A percentile compares a stretch with the other conserved stretches of the same genome.
Evolutionary conservation across 2,329 filamentous ascomycete species (phyloP).

Genomic region (Fusarium torreyae): DNA sequence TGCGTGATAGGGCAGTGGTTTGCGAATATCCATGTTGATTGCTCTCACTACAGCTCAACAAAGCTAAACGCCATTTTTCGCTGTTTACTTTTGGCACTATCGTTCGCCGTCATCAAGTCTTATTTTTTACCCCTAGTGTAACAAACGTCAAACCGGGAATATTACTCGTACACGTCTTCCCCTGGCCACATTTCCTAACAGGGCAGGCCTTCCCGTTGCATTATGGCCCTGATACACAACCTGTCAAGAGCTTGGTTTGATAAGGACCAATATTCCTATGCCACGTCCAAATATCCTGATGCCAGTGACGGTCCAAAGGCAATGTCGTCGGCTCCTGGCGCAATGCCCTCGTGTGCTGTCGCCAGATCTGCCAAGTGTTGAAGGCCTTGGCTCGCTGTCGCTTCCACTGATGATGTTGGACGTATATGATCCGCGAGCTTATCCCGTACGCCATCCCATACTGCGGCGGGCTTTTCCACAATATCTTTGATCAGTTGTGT

Average conservation of each 20-base stretch:
- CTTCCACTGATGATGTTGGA: constrained; percentile 57
- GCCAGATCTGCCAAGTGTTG: constrained; percentile 74
- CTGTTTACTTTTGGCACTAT: constrained; percentile 2
- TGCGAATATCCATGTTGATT: constrained; percentile 3
- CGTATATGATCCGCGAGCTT: constrained; percentile 56
- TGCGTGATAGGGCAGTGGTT: constrained; percentile 9
- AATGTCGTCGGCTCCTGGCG: constrained; percentile 51
- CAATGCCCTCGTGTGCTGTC: constrained; percentile 59
- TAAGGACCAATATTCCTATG: constrained; percentile 27
- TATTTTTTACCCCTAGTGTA: constrained; percentile 17
- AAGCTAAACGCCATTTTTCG: constrained; percentile 33
- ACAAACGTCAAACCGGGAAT: constrained; percentile 23
- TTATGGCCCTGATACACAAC: not conserved
- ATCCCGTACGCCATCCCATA: constrained; percentile 72
- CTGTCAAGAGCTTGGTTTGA: not conserved
- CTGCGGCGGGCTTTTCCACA: constrained; percentile 65
- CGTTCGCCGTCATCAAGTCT: constrained; percentile 23
- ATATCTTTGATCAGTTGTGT: constrained; percentile 69
- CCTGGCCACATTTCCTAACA: not conserved
- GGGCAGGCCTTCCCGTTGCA: not conserved
- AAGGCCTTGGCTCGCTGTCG: constrained; percentile 66
- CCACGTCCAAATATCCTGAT: constrained; percentile 56
- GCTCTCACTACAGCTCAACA: constrained; percentile 14
- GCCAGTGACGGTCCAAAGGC: constrained; percentile 54
- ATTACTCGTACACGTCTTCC: constrained; percentile 35